Conservation (phyloP, 1,284 basidiomycete species). For the Cutaneotrichosporon mucoides region DNA sequence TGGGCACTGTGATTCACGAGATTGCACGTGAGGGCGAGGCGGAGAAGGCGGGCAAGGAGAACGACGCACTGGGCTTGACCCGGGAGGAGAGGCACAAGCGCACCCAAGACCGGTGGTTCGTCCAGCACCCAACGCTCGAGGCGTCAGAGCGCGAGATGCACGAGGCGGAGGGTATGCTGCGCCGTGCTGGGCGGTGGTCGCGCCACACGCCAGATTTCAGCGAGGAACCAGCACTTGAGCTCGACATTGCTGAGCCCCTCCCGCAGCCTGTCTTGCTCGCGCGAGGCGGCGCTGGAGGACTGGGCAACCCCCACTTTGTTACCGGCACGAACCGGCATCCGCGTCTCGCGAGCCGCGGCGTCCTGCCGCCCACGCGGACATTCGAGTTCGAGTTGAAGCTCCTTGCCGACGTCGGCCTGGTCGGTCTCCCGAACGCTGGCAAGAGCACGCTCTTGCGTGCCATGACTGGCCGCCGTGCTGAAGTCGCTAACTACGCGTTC, state of each 20-base stretch:
- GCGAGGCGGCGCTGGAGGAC: slow-evolving; percentile 74
- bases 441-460: slow-evolving; percentile 80
- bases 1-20: slow-evolving; percentile 82
- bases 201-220: slow-evolving; percentile 28
- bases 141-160: slow-evolving; percentile 65
- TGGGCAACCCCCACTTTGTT: slow-evolving; percentile 83
- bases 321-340: slow-evolving; percentile 59
- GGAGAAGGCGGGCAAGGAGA: slow-evolving; percentile 40
- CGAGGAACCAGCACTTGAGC: slow-evolving; percentile 58
- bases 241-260: slow-evolving; percentile 55
- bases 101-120: slow-evolving; percentile 66
- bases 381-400: slow-evolving; percentile 92
- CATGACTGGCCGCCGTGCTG: slow-evolving; percentile 79
- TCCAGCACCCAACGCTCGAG: slow-evolving; percentile 68
- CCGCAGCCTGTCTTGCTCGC: slow-evolving; percentile 64
- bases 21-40: slow-evolving; percentile 63
- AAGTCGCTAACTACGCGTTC: slow-evolving; percentile 88
- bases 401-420: slow-evolving; percentile 87
- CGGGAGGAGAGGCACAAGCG: slow-evolving; percentile 25
- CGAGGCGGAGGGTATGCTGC: slow-evolving; percentile 61
- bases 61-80: slow-evolving; percentile 38
- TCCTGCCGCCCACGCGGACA: slow-evolving; percentile 73
- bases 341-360: slow-evolving; percentile 74
- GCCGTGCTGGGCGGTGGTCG: slow-evolving; percentile 58
- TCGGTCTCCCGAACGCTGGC: slow-evolving; percentile 85